Evolutionary conservation across 495 filamentous ascomycete genomes (phyloP).

Genomic region (Penicillium cinerascens): DNA sequence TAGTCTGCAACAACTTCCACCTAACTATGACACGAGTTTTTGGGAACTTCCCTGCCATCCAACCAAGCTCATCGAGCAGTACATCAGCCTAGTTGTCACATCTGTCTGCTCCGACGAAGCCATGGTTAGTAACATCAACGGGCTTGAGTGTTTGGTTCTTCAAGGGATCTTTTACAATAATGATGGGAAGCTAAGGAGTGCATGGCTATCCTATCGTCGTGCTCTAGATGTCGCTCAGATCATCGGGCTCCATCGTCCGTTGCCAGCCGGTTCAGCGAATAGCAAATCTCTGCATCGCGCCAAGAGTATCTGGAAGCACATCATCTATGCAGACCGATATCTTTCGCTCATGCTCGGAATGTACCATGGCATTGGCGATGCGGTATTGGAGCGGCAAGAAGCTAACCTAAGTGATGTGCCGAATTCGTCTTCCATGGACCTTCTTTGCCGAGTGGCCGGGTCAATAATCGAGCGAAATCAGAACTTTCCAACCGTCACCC

Average conservation of each 20-base stretch:
- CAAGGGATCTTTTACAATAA: slow-evolving; percentile 17
- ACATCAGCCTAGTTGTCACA: neutral
- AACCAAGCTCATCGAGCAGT: slow-evolving; percentile 2
- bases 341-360: slow-evolving; percentile 16
- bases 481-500: slow-evolving; percentile 26
- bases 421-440: slow-evolving; percentile 3
- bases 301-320: slow-evolving; percentile 7
- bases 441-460: slow-evolving; percentile 32
- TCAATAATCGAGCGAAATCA: slow-evolving; percentile 49
- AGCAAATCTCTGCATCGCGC: neutral
- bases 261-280: neutral
- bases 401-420: neutral
- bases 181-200: slow-evolving; percentile 17
- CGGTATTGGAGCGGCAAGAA: slow-evolving; percentile 5
- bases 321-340: slow-evolving; percentile 11
- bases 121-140: slow-evolving; percentile 14
- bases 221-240: slow-evolving; percentile 17
- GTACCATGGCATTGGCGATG: slow-evolving; percentile 9
- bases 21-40: neutral
- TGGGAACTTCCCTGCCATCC: slow-evolving; percentile 5
- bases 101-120: slow-evolving; percentile 10
- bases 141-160: slow-evolving; percentile 19
- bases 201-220: slow-evolving; percentile 20
- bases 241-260: slow-evolving; percentile 14
- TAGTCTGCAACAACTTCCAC: slow-evolving; percentile 13